Base-by-base conservation (phyloP, 2,329 filamentous ascomycete genomes). In the Fusarium sp. region DNA sequence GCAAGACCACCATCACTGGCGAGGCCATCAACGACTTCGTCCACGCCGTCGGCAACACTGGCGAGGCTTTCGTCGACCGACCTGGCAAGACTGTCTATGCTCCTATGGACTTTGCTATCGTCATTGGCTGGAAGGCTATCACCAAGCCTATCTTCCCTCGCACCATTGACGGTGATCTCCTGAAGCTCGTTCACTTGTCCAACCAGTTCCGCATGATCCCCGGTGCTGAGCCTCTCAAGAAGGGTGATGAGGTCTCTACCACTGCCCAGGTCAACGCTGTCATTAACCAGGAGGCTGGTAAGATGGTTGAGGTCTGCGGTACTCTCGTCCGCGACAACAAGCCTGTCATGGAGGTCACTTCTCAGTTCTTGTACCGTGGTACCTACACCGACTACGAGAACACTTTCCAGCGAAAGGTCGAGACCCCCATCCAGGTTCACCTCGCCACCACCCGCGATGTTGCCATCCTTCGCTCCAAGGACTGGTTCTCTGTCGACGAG, bases 251-350 rank as follows among this genome's bases (percentile, higher is more conserved):
- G 68, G 88, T 99, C 22, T 91, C 94, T 68, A 98, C 96, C 5
- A 97, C 93, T 58, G 96, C 96, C 45, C 94, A 97, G 80, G 93
- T 99, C 83, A 98, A 99, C 76, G 94, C 96, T 18, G 94, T 99
- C 76, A 92, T 99, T 84, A 99, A 98, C 84, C 94, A 99, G 81
- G 94, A 97, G 16, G 94, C 96, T 65, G 96, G 96, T 49, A 99
- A 99, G 87, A 98, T 99, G 94, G 97, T 99, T 20, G 97, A 99
- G 82, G 95, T 99, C n/a, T 98, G 94, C 77, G 96, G 96, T 68
- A 99, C 96, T 8, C 97, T 99, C 76, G 91, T 88, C 57, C 92
- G 96, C 45, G 90, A 94, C 57, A 92, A 92, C 27, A 82, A 92
- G 79, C 87, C 94, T 8, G 94, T 99, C 69, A 99, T 99, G 96